These are phyloP conservation scores for Penicillium diatomitis DNA, from an alignment of 495 filamentous ascomycete genomes.

Conservation along the genomic window DNA sequence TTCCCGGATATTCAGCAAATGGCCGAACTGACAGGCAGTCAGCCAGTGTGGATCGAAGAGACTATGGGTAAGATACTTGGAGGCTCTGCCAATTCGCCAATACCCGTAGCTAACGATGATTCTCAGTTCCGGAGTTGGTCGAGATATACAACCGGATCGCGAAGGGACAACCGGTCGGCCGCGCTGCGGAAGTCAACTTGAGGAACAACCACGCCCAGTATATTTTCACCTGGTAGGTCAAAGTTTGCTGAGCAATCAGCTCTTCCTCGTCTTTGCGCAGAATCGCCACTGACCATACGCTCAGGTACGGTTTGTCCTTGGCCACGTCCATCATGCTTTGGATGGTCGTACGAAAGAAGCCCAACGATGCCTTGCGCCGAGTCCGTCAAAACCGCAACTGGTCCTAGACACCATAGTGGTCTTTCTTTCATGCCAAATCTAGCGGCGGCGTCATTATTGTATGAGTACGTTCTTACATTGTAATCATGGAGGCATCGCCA, in stretches of 20 bases:
- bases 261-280: background rate
- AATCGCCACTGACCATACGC: conserved; percentile 13
- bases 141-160: conserved; percentile 58
- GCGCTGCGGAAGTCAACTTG: conserved; percentile 82
- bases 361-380: conserved; percentile 60
- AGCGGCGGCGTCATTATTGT: conserved; percentile 16
- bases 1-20: conserved; percentile 92
- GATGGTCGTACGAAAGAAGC: conserved; percentile 80
- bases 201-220: conserved; percentile 96
- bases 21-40: conserved; percentile 74
- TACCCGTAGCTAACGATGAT: conserved; percentile 5
- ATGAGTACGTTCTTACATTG: conserved; percentile 8
- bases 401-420: conserved; percentile 29
- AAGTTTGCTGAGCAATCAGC: background rate
- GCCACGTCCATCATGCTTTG: conserved; percentile 93
- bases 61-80: conserved; percentile 63
- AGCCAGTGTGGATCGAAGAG: conserved; percentile 91
- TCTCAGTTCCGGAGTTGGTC: conserved; percentile 65
- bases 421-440: conserved; percentile 6
- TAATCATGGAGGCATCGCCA: conserved; percentile 49
- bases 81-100: background rate
- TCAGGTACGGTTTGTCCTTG: conserved; percentile 77
- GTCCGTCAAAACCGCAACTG: conserved; percentile 77
- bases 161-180: conserved; percentile 87
- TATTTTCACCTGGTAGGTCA: conserved; percentile 88